phyloP scores from a whole-genome alignment of 306 rosid genomes.

The Hippophae gyantsensis region DNA sequence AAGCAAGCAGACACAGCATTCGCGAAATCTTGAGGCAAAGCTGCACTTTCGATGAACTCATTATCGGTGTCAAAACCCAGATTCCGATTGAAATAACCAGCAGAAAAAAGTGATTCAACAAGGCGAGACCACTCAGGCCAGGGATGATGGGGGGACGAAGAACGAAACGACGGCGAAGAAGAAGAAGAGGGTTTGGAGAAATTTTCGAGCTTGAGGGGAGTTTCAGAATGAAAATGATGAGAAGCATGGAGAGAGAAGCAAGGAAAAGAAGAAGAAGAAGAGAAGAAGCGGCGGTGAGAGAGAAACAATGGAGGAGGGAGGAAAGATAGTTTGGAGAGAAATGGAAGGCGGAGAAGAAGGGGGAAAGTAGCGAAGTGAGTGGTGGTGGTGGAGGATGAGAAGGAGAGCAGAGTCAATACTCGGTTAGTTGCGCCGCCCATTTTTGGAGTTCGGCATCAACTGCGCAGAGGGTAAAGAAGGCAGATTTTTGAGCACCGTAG shows the following conservation, averaged over 20 bases:
- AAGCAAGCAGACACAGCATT: constrained; percentile 46
- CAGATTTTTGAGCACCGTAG: no score
- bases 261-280: constrained; percentile 2
- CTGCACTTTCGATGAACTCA: constrained; percentile 14
- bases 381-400: constrained; percentile 22
- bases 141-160: constrained; percentile 17
- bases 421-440: constrained; percentile 62
- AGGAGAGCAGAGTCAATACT: constrained; percentile 46
- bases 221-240: constrained; percentile 32
- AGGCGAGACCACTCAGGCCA: constrained; percentile 64
- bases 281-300: background rate
- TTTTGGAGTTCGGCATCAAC: background rate
- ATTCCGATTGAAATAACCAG: constrained; percentile 28
- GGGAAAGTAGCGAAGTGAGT: constrained; percentile 15
- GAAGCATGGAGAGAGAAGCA: constrained; percentile 27
- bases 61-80: constrained; percentile 3
- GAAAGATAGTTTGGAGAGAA: background rate
- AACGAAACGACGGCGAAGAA: background rate
- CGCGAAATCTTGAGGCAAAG: constrained; percentile 16
- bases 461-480: no score
- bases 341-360: constrained; percentile 14
- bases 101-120: constrained; percentile 37
- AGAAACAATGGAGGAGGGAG: background rate
- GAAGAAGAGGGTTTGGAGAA: constrained; percentile 7
- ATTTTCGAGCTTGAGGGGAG: constrained; percentile 18